Evolutionary conservation across 768 basidiomycete genomes (phyloP).

Genomic region (Kwoniella europaea): DNA sequence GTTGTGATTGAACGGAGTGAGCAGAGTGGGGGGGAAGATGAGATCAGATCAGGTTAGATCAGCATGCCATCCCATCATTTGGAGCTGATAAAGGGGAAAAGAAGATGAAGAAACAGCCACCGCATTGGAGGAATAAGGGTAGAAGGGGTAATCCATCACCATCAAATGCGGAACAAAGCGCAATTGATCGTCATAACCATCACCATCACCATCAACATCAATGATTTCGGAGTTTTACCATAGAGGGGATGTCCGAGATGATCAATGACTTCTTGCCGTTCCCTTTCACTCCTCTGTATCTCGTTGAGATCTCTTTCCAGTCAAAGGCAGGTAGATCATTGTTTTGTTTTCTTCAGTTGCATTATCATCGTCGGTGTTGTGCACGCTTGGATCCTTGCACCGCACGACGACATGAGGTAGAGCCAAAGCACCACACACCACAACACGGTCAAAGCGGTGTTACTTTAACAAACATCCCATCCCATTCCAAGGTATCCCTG

Average conservation of each 20-base stretch:
- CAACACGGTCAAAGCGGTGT: neutral
- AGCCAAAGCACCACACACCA: neutral
- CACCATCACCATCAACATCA: neutral
- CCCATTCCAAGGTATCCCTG: neutral
- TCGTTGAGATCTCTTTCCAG: neutral
- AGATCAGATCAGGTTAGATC: neutral
- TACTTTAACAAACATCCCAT: neutral
- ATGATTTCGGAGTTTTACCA: neutral
- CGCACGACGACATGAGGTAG: neutral
- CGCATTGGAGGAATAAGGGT: neutral
- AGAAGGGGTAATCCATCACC: neutral
- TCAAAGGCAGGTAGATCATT: neutral
- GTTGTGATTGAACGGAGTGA: neutral
- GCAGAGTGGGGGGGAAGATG: neutral
- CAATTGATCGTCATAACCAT: no score
- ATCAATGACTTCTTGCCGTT: neutral
- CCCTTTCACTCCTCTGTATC: neutral
- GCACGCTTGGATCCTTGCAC: neutral
- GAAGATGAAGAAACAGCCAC: neutral
- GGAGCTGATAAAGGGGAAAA: neutral
- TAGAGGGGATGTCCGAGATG: neutral
- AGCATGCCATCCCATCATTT: neutral
- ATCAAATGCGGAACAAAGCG: neutral
- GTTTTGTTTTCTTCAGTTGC: no score
- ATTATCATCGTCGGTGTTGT: neutral